These are phyloP conservation scores for Sarocladium kiliense DNA, from an alignment of 2,329 filamentous ascomycete genomes.

Conservation along the genomic window DNA sequence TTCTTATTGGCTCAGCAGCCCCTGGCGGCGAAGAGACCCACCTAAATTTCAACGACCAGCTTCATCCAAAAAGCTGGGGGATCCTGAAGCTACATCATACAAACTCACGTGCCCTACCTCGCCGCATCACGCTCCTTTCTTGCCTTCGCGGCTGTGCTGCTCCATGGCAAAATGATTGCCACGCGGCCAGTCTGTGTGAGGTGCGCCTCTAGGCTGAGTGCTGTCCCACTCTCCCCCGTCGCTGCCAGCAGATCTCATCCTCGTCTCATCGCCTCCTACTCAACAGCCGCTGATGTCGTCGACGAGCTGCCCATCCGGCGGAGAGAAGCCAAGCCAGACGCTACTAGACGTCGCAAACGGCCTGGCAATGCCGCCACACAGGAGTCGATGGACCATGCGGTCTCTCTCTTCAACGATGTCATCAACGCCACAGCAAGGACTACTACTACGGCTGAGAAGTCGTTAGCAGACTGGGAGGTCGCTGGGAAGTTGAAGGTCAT, in stretches of 20 bases:
- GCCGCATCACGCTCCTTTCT: neutral
- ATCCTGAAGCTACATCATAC: neutral
- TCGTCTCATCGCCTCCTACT: neutral
- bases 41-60: conserved; percentile 6
- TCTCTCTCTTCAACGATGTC: conserved; percentile 28
- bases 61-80: neutral
- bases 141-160: neutral
- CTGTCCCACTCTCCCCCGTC: neutral
- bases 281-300: neutral
- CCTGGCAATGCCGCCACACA: neutral
- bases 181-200: conserved; percentile 29
- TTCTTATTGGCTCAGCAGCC: neutral
- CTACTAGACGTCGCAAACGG: neutral
- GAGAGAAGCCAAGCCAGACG: neutral
- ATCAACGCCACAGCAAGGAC: conserved; percentile 17
- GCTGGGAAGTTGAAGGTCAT: conserved; percentile 23
- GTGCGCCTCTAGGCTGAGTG: conserved; percentile 22
- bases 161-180: conserved; percentile 24
- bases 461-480: conserved; percentile 23
- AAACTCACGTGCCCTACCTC: neutral
- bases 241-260: conserved; percentile 1
- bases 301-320: neutral
- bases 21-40: neutral
- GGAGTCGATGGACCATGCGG: conserved; percentile 18
- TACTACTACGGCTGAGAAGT: neutral